These are phyloP conservation scores for Tricholoma saponaceum DNA, from an alignment of 768 basidiomycete genomes.

Conservation along the genomic window DNA sequence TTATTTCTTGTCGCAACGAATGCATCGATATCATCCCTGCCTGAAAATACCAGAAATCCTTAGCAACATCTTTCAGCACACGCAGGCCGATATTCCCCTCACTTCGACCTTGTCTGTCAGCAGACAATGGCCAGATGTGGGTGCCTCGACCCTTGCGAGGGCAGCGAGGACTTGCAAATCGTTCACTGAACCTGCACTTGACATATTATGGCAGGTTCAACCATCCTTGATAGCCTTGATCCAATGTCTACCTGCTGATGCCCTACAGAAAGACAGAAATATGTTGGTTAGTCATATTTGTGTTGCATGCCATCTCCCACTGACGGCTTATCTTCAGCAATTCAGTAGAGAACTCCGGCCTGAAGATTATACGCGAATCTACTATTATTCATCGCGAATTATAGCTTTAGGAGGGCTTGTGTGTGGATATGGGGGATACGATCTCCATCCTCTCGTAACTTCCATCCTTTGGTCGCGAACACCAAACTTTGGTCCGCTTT, in stretches of 20 bases:
- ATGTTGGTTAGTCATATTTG: neutral
- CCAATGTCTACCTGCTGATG: neutral
- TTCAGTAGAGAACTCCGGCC: neutral
- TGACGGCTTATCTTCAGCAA: neutral
- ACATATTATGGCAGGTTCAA: neutral
- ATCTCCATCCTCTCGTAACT: neutral
- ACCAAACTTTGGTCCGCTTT: neutral
- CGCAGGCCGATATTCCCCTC: too few relatives aligned
- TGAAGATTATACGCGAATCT: neutral
- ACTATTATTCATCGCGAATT: neutral
- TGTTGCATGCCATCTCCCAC: neutral
- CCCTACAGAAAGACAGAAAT: neutral
- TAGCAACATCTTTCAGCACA: neutral
- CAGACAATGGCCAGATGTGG: too few relatives aligned
- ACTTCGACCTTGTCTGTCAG: too few relatives aligned
- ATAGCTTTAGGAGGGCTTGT: neutral
- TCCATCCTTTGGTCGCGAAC: neutral
- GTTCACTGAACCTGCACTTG: conserved; percentile 2
- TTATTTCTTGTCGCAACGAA: too few relatives aligned
- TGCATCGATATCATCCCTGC: neutral
- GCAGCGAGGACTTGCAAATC: neutral
- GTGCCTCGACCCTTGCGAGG: neutral
- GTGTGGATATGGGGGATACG: neutral
- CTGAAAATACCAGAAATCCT: neutral
- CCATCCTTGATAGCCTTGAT: neutral